Conservation (phyloP, 768 basidiomycete genomes). For the Lactarius evosmus region DNA sequence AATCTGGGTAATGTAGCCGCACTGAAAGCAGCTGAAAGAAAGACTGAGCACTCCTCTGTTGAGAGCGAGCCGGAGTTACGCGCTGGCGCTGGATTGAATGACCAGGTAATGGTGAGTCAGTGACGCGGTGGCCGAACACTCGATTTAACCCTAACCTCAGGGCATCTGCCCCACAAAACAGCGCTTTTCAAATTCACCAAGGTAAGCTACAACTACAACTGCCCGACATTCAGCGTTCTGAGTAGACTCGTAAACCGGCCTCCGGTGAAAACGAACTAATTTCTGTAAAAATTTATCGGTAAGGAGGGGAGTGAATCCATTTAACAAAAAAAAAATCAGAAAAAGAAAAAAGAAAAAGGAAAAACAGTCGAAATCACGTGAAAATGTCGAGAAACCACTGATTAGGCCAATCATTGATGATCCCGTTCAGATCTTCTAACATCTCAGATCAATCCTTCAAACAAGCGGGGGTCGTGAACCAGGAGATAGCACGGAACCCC, state of each 20-base stretch:
- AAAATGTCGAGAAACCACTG: background rate
- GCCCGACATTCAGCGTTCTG: no score
- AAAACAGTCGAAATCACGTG: background rate
- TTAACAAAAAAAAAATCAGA: background rate
- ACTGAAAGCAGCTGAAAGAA: background rate
- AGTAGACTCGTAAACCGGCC: no score
- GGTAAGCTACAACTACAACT: no score
- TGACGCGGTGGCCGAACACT: background rate
- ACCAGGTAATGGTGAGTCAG: background rate
- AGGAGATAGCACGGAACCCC: background rate
- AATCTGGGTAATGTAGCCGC: background rate
- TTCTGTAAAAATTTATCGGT: background rate
- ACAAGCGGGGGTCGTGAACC: background rate
- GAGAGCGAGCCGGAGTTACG: background rate
- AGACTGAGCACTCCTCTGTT: background rate
- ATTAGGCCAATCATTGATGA: background rate
- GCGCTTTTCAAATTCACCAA: background rate
- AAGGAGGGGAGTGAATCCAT: background rate
- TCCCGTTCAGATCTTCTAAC: background rate
- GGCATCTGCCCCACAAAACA: background rate
- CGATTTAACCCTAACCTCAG: background rate
- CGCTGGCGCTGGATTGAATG: background rate
- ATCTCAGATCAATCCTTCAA: background rate
- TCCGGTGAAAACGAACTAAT: no score
- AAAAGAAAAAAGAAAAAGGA: background rate